Conservation (phyloP, 352 stramenopile species). For the Albugo laibachii region DNA sequence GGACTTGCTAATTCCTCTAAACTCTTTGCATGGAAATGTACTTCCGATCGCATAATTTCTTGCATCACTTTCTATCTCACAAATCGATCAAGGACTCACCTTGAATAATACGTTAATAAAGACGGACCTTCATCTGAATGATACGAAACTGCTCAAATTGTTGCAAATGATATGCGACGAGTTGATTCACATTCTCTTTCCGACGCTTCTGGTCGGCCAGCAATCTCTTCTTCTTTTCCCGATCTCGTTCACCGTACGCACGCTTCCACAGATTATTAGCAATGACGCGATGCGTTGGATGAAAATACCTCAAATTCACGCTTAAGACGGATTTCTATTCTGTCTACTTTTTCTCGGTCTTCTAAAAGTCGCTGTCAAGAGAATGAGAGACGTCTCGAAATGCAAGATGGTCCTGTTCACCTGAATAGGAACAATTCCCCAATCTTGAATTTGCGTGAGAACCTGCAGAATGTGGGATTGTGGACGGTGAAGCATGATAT, state of each 20-base stretch:
- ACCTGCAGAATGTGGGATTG: conserved; percentile 48
- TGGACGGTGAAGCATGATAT: conserved; percentile 50
- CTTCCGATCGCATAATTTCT: conserved; percentile 47
- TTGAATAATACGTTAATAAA: not conserved
- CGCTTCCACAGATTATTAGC: not conserved
- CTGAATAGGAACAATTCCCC: conserved; percentile 64
- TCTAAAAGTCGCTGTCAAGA: conserved; percentile 35
- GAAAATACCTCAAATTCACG: conserved; percentile 51
- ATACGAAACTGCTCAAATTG: conserved; percentile 54
- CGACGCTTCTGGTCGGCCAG: conserved; percentile 65
- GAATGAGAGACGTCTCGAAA: not conserved
- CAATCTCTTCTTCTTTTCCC: conserved; percentile 63
- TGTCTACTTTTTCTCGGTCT: conserved; percentile 61
- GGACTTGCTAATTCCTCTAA: conserved; percentile 42
- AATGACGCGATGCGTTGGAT: conserved; percentile 9
- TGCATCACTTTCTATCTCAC: conserved; percentile 36
- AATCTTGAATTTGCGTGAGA: conserved; percentile 63
- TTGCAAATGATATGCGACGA: conserved; percentile 53
- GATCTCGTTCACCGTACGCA: conserved; percentile 6
- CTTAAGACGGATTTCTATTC: conserved; percentile 54
- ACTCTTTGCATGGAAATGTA: conserved; percentile 58
- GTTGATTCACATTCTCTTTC: conserved; percentile 58
- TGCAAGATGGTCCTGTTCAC: conserved; percentile 7
- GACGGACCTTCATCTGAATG: conserved; percentile 59
- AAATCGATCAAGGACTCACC: not conserved